Conservation (phyloP, 2,329 filamentous ascomycete species). For the Dactylellina cionopaga region DNA sequence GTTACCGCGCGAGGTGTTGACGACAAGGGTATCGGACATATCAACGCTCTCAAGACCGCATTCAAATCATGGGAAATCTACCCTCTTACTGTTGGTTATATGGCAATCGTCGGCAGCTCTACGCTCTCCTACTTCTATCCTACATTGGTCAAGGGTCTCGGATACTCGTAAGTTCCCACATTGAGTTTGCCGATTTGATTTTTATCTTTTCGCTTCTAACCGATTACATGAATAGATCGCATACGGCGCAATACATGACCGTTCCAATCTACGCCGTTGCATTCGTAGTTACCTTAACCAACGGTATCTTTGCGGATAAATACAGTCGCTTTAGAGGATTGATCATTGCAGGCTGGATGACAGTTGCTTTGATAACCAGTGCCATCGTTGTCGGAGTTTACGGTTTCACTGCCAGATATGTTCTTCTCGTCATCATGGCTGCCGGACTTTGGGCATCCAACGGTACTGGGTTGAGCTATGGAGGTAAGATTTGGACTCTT, state of each 20-base stretch:
- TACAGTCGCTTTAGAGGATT: slow-evolving; percentile 64
- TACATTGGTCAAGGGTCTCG: slow-evolving; percentile 66
- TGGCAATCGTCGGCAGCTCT: slow-evolving; percentile 63
- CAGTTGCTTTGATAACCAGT: slow-evolving; percentile 58
- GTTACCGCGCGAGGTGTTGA: slow-evolving; percentile 59
- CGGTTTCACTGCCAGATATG: slow-evolving; percentile 67
- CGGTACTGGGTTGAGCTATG: slow-evolving; percentile 66
- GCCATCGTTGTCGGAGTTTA: slow-evolving; percentile 63
- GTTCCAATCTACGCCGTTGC: slow-evolving; percentile 68
- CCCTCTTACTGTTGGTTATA: slow-evolving; percentile 65
- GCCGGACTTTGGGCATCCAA: slow-evolving; percentile 68
- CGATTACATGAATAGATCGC: background rate
- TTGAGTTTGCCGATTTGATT: slow-evolving; percentile 53
- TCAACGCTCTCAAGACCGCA: slow-evolving; percentile 61
- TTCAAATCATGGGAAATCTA: slow-evolving; percentile 64
- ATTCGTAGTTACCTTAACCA: slow-evolving; percentile 65
- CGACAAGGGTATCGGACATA: slow-evolving; percentile 56
- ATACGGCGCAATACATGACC: slow-evolving; percentile 57
- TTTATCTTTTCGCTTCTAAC: too few species aligned
- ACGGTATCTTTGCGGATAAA: slow-evolving; percentile 65
- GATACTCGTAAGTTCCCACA: slow-evolving; percentile 59
- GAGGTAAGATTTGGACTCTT: slow-evolving; percentile 3
- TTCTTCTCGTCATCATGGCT: slow-evolving; percentile 68
- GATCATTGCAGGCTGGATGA: slow-evolving; percentile 66
- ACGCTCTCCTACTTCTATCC: slow-evolving; percentile 69